These are phyloP conservation scores for Pichia ethanolica DNA, from an alignment of 805 yeast genomes.

Conservation along the genomic window DNA sequence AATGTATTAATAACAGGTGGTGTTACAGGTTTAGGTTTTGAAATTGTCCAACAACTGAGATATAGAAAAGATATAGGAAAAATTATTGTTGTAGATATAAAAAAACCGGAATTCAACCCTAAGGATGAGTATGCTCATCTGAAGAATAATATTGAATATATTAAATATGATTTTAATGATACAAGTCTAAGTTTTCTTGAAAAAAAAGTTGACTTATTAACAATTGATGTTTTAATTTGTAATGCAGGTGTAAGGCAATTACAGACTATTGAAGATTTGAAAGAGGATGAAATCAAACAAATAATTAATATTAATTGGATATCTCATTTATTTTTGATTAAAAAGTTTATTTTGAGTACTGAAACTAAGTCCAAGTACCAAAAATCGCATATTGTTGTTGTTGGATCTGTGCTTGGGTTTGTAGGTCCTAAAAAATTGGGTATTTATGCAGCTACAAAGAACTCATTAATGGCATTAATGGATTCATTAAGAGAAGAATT, in stretches of 20 bases:
- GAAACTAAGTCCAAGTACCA: constrained; percentile 9
- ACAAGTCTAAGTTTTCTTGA: constrained; percentile 18
- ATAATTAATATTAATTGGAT: constrained; percentile 37
- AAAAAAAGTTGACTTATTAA: constrained; percentile 10
- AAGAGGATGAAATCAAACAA: constrained; percentile 18
- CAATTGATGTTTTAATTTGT: constrained; percentile 31
- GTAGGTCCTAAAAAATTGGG: constrained; percentile 43
- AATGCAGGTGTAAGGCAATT: constrained; percentile 44
- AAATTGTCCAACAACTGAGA: constrained; percentile 24
- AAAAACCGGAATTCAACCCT: constrained; percentile 13
- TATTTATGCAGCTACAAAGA: constrained; percentile 43
- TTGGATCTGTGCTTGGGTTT: constrained; percentile 42
- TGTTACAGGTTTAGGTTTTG: constrained; percentile 41
- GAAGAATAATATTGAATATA: constrained; percentile 17
- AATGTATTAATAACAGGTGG: constrained; percentile 37
- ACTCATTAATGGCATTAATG: constrained; percentile 36
- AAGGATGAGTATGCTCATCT: not conserved
- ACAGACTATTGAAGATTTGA: constrained; percentile 24
- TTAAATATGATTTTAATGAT: constrained; percentile 21
- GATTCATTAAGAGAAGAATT: constrained; percentile 40
- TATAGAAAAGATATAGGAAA: constrained; percentile 7
- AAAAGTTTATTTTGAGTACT: constrained; percentile 19
- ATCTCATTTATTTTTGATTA: constrained; percentile 36
- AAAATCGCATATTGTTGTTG: constrained; percentile 33
- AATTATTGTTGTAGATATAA: constrained; percentile 30